A percentile compares a stretch with the other conserved stretches of the same genome.
Conservation (phyloP, 116 monocot genomes). For the Dioscorea cayenensis region DNA sequence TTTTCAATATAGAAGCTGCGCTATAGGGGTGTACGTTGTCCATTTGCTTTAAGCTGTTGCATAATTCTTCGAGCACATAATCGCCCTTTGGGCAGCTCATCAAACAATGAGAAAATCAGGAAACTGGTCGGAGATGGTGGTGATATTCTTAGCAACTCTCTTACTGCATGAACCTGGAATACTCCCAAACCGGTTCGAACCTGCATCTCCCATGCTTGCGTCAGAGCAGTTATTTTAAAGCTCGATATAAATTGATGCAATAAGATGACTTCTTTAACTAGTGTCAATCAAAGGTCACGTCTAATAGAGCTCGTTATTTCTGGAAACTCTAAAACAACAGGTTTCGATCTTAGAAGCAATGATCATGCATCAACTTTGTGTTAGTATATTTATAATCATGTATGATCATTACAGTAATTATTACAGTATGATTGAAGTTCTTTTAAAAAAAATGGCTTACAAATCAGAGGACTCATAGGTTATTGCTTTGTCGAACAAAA, state of each 20-base stretch:
- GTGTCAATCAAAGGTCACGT: constrained; percentile 71
- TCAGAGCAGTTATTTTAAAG: constrained; percentile 33
- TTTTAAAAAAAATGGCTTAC: constrained; percentile 28
- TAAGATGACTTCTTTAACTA: constrained; percentile 63
- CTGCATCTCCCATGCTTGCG: constrained; percentile 59
- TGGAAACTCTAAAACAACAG: constrained; percentile 78
- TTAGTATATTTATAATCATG: not conserved
- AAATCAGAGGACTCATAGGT: constrained; percentile 45
- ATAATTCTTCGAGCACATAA: constrained; percentile 67
- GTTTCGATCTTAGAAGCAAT: constrained; percentile 43
- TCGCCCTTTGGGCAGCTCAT: constrained; percentile 93
- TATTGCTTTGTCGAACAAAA: constrained; percentile 79
- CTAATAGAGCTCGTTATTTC: constrained; percentile 85
- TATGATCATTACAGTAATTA: not conserved
- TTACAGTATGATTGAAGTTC: too few relatives aligned
- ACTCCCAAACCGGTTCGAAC: constrained; percentile 70
- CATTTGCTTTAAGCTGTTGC: constrained; percentile 35
- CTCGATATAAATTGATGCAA: constrained; percentile 59
- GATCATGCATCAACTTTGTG: not conserved
- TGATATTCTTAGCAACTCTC: constrained; percentile 85
- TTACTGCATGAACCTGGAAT: constrained; percentile 74
- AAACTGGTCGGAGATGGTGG: constrained; percentile 63
- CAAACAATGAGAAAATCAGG: constrained; percentile 69
- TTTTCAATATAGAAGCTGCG: constrained; percentile 54
- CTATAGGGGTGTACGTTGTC: constrained; percentile 36